Evolutionary conservation across 2,329 filamentous ascomycete genomes (phyloP), one percentile per base, ranked within the genome.

Genomic region (Stagonosporopsis chrysanthemi): DNA sequence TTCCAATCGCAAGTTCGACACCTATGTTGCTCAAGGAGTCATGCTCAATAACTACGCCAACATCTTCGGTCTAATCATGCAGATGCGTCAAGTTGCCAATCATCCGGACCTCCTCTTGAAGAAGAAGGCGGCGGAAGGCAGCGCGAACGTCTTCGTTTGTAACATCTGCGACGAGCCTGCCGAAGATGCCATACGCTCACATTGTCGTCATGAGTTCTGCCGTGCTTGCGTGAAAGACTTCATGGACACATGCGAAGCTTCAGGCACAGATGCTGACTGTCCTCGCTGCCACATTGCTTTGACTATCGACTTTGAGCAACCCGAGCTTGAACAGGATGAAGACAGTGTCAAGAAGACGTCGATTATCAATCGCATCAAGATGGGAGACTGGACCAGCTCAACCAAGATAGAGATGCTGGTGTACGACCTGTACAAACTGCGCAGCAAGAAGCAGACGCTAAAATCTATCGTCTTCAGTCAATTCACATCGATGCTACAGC

Each of bases 381-480:
- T 98, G 93, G 91, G 96, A 75, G 91, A 98, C 70, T 99, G 95
- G 95, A 97, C 92, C 0, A 97, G 92, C 0, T 97, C 92, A 1
- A 97, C 93, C 61, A 99, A 99, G 81, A 99, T 99, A 65, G 95
- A 99, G 79, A 88, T 96, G 75, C 86, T 99, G 6, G 90, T 98
- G 9, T 96, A 97, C 71, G 92, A 98, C 71, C 84, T 99, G 2
- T 95, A 96, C 81, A 90, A 91, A 75, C 84, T 98, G 36, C 88
- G 95, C 56, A 96, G 90, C 56, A 91, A 96, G 79, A 97, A 96
- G 75, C 88, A 92, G 61, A 96, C 92, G 0, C 89, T 95, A 76
- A 99, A 99, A 80, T 96, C 91, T 4, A 98, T 98, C 71, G 95
- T 98, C 63, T 98, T 98, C 76, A 96, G 91, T 8, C 93, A 97